Percentiles rank a stretch among this genome's conserved stretches.
phyloP scores from a whole-genome alignment of 2,329 filamentous ascomycete species.

The Cytospora paraplurivora region DNA sequence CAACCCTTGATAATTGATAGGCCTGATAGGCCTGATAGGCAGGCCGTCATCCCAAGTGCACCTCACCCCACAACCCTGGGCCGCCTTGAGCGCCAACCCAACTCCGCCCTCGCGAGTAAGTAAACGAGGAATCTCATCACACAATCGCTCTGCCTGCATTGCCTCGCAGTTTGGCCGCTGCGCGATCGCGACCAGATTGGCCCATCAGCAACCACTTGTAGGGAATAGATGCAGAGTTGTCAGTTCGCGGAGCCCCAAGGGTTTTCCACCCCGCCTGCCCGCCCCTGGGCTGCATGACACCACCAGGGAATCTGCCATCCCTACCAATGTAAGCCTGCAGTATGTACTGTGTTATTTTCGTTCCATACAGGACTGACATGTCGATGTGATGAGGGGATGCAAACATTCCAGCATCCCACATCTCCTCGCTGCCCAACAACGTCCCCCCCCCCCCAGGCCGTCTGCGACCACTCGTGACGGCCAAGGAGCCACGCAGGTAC shows the following conservation, averaged over 20 bases:
- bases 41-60: background rate
- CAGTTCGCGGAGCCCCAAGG: background rate
- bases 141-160: background rate
- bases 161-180: background rate
- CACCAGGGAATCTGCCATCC: background rate
- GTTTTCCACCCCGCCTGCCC: constrained; percentile 1
- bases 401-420: background rate
- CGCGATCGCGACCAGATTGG: constrained; percentile 1
- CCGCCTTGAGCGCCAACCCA: constrained; percentile 7
- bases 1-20: constrained; percentile 1
- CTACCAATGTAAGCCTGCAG: background rate
- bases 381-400: background rate
- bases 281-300: constrained; percentile 11
- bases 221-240: background rate
- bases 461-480: constrained; percentile 29
- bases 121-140: background rate
- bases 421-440: background rate
- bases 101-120: constrained; percentile 1
- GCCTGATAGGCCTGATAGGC: constrained; percentile 6
- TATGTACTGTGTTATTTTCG: constrained; percentile 1
- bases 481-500: constrained; percentile 27
- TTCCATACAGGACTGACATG: background rate
- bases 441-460: constrained; percentile 1
- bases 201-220: constrained; percentile 7
- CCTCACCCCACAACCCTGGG: constrained; percentile 6